Evolutionary conservation across 148 eudicot genomes (phyloP).

Genomic region (Camellia sinensis): DNA sequence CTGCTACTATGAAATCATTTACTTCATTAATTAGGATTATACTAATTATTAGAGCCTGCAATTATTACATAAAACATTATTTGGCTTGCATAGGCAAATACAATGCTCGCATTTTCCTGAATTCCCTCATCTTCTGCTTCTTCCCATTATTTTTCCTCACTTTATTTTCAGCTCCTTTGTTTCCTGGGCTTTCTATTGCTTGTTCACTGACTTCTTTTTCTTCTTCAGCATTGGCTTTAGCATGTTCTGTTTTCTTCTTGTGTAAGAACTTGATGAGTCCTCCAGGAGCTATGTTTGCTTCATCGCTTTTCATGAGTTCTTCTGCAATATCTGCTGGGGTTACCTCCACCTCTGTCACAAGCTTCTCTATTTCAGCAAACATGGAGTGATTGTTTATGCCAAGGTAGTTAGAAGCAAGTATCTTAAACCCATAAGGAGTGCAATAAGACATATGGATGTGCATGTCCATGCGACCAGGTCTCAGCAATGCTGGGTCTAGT

Average conservation of each 20-base stretch:
- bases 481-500: background rate
- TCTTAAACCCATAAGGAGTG: background rate
- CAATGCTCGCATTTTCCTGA: background rate
- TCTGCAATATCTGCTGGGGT: slow-evolving; percentile 20
- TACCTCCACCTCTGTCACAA: slow-evolving; percentile 7
- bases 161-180: background rate
- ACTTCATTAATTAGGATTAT: too few species aligned
- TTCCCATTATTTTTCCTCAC: background rate
- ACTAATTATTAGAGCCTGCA: too few species aligned
- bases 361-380: background rate
- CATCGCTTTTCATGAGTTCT: background rate
- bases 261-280: background rate
- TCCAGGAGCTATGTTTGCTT: background rate
- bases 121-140: background rate
- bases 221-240: background rate
- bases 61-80: too few species aligned
- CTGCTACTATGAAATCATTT: too few species aligned
- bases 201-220: background rate
- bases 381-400: background rate
- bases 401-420: background rate
- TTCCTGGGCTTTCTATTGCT: background rate
- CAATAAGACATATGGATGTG: background rate
- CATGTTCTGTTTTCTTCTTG: background rate
- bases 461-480: background rate
- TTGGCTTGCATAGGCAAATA: background rate